A percentile compares a stretch with the other conserved stretches of the same genome.
These are phyloP conservation scores for Aspergillus caelatus DNA, from an alignment of 2,329 filamentous ascomycete genomes.

Conservation along the genomic window DNA sequence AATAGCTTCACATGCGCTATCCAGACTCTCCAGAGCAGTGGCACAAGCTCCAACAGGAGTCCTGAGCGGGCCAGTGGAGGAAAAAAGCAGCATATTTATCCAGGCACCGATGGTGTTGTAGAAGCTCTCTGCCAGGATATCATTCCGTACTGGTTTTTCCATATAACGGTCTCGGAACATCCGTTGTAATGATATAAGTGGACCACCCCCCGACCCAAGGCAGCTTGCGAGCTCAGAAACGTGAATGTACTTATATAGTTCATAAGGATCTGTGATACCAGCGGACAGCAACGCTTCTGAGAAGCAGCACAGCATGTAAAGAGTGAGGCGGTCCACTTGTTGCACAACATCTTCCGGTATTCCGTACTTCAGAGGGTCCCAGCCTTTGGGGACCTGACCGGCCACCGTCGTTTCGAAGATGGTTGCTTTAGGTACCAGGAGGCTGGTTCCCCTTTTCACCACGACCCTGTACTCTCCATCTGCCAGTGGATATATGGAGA, in stretches of 20 bases:
- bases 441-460: conserved; percentile 34
- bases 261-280: conserved; percentile 95
- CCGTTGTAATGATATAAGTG: conserved; percentile 77
- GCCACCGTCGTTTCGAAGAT: conserved; percentile 21
- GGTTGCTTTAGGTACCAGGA: conserved; percentile 56
- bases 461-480: conserved; percentile 71
- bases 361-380: conserved; percentile 92
- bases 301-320: conserved; percentile 24
- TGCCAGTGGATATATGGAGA: conserved; percentile 64
- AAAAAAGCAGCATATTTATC: conserved; percentile 97
- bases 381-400: conserved; percentile 69
- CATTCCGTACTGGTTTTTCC: conserved; percentile 58
- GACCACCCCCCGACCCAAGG: conserved; percentile 96
- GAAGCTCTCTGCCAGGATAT: conserved; percentile 97
- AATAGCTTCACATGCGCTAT: conserved; percentile 96
- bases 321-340: conserved; percentile 20
- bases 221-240: conserved; percentile 96
- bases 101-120: conserved; percentile 99
- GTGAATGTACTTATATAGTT: conserved; percentile 98
- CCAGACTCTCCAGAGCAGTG: conserved; percentile 91
- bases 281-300: conserved; percentile 75
- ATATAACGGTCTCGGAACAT: conserved; percentile 98
- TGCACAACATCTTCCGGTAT: conserved; percentile 90
- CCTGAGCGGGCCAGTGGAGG: conserved; percentile 94
- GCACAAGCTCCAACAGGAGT: conserved; percentile 95